A percentile compares a stretch with the other conserved stretches of the same genome.
Conservation (phyloP, 2,329 filamentous ascomycete species). For the Aureobasidium vineae region DNA sequence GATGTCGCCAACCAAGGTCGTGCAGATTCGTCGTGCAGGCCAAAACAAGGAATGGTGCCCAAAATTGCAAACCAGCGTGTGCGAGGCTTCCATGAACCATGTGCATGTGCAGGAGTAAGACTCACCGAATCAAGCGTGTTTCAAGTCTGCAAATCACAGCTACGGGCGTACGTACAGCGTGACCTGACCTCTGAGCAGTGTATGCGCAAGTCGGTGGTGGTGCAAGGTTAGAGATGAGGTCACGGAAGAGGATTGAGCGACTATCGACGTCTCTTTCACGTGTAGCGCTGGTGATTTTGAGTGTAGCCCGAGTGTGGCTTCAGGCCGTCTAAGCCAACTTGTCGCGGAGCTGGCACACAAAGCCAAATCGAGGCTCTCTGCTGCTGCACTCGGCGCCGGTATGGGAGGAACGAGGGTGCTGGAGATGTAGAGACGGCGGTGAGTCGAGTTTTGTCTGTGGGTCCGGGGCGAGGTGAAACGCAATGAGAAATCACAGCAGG, state of each 20-base stretch:
- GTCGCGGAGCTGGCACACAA: conserved; percentile 1
- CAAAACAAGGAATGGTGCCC: conserved; percentile 23
- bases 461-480: conserved; percentile 13
- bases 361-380: conserved; percentile 5
- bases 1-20: conserved; percentile 7
- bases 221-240: conserved; percentile 19
- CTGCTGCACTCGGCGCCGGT: background rate
- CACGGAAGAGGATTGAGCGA: conserved; percentile 7
- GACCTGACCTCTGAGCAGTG: conserved; percentile 12
- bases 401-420: background rate
- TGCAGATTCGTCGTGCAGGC: conserved; percentile 7
- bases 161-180: conserved; percentile 14
- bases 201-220: background rate
- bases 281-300: background rate
- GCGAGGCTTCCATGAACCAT: background rate
- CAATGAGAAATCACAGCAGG: conserved; percentile 6
- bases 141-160: conserved; percentile 11
- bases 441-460: conserved; percentile 6
- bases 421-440: conserved; percentile 8
- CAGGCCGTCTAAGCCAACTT: conserved; percentile 1
- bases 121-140: conserved; percentile 20
- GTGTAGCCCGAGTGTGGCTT: background rate
- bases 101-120: conserved; percentile 10
- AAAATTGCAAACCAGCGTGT: background rate
- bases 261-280: conserved; percentile 16